phyloP scores from a whole-genome alignment of 352 stramenopile species.

The Phytophthora citricola region DNA sequence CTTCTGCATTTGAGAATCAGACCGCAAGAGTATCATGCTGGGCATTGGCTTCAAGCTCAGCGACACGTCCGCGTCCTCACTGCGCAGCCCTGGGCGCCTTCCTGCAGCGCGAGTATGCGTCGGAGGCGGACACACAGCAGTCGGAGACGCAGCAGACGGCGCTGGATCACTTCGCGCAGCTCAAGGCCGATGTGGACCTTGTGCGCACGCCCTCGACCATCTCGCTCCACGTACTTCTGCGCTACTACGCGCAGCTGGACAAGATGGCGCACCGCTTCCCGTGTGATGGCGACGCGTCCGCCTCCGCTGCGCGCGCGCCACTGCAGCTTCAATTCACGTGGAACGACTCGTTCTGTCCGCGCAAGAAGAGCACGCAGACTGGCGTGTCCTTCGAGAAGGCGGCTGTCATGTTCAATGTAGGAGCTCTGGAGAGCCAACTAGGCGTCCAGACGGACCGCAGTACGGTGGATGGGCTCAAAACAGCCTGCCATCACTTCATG shows the following conservation, averaged over 20 bases:
- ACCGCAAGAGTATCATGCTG: constrained; percentile 48
- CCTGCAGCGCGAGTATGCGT: constrained; percentile 71
- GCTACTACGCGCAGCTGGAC: constrained; percentile 81
- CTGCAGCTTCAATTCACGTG: constrained; percentile 87
- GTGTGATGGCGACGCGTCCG: constrained; percentile 31
- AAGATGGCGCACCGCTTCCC: constrained; percentile 73
- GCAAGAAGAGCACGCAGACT: constrained; percentile 77
- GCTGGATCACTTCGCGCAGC: constrained; percentile 57
- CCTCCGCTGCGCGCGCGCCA: constrained; percentile 1
- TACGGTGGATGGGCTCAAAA: constrained; percentile 80
- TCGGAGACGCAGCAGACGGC: constrained; percentile 35
- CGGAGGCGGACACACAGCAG: constrained; percentile 8
- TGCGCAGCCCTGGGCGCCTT: constrained; percentile 69
- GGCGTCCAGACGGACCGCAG: constrained; percentile 82
- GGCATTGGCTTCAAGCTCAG: constrained; percentile 82
- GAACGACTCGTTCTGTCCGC: constrained; percentile 92
- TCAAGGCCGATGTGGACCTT: constrained; percentile 74
- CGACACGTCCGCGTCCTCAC: constrained; percentile 48
- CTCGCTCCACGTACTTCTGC: constrained; percentile 72
- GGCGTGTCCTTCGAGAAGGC: constrained; percentile 80
- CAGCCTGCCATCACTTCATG: constrained; percentile 88
- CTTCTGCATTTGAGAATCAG: constrained; percentile 10
- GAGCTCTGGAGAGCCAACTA: constrained; percentile 81
- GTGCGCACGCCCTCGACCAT: constrained; percentile 75
- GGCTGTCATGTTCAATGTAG: constrained; percentile 90